Evolutionary conservation across 306 rosid species (phyloP).

Genomic region (Gastrolobium villosum): DNA sequence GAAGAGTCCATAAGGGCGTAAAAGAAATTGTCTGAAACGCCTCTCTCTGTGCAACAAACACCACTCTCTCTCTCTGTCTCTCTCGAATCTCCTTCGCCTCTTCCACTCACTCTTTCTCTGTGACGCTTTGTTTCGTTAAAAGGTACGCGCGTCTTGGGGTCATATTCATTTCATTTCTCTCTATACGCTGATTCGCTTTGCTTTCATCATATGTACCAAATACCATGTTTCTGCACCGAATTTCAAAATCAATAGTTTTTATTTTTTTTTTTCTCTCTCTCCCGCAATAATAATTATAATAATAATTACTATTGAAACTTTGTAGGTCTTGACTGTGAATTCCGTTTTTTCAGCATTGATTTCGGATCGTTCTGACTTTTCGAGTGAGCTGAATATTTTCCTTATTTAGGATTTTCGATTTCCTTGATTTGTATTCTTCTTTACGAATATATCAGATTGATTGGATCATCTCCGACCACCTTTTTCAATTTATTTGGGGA

Average conservation of each 20-base stretch:
- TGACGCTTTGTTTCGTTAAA: slow-evolving; percentile 8
- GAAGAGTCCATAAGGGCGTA: slow-evolving; percentile 18
- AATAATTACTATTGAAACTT: neutral
- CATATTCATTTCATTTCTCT: neutral
- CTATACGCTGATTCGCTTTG: neutral
- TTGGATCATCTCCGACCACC: slow-evolving; percentile 3
- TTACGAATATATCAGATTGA: neutral
- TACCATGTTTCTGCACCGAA: neutral
- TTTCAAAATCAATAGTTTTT: slow-evolving; percentile 8
- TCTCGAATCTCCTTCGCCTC: neutral
- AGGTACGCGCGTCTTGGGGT: slow-evolving; percentile 24
- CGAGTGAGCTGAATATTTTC: slow-evolving; percentile 10
- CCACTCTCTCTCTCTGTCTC: slow-evolving; percentile 7
- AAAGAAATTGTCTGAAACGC: slow-evolving; percentile 18
- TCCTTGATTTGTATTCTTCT: slow-evolving; percentile 22
- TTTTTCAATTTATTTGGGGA: neutral
- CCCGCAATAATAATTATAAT: neutral
- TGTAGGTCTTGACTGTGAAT: slow-evolving; percentile 36
- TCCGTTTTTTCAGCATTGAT: slow-evolving; percentile 43
- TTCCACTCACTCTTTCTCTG: neutral
- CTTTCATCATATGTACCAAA: neutral
- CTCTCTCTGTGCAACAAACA: slow-evolving; percentile 8
- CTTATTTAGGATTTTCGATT: neutral
- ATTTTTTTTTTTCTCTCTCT: neutral
- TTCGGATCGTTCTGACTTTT: slow-evolving; percentile 56